Percentiles rank a stretch among this genome's conserved stretches.
Evolutionary conservation across 768 basidiomycete genomes (phyloP).

Genomic region (Boletus edulis): DNA sequence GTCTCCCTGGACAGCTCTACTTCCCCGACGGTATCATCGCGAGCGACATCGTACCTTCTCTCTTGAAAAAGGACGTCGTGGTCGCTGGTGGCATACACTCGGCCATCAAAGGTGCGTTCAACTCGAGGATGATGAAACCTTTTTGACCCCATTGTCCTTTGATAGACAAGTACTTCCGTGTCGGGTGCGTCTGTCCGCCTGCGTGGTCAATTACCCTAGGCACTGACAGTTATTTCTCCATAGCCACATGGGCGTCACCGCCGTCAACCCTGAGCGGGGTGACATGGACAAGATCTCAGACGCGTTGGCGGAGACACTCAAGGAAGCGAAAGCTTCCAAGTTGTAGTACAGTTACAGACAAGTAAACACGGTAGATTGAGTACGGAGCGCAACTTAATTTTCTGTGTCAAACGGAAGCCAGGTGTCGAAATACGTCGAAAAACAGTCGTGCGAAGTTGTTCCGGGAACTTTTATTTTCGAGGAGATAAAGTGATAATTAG

Average conservation of each 20-base stretch:
- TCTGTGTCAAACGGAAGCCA: no score
- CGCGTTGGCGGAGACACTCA: slow-evolving; percentile 58
- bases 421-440: no score
- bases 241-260: slow-evolving; percentile 92
- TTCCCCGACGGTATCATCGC: slow-evolving; percentile 81
- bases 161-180: slow-evolving; percentile 85
- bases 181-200: slow-evolving; percentile 53
- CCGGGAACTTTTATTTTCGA: no score
- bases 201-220: neutral
- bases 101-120: slow-evolving; percentile 67
- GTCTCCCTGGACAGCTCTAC: slow-evolving; percentile 52
- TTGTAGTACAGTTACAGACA: neutral
- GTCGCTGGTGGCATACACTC: slow-evolving; percentile 88
- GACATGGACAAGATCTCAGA: slow-evolving; percentile 74
- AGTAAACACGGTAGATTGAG: no score
- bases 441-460: no score
- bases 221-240: neutral
- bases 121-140: neutral
- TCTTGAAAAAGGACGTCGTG: slow-evolving; percentile 70
- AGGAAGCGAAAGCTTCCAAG: slow-evolving; percentile 29
- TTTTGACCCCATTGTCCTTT: slow-evolving; percentile 5
- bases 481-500: no score
- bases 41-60: slow-evolving; percentile 71
- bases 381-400: no score
- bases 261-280: slow-evolving; percentile 61